These are phyloP conservation scores for Talaromyces sp. DNA, from an alignment of 2,329 filamentous ascomycete genomes.

Conservation along the genomic window DNA sequence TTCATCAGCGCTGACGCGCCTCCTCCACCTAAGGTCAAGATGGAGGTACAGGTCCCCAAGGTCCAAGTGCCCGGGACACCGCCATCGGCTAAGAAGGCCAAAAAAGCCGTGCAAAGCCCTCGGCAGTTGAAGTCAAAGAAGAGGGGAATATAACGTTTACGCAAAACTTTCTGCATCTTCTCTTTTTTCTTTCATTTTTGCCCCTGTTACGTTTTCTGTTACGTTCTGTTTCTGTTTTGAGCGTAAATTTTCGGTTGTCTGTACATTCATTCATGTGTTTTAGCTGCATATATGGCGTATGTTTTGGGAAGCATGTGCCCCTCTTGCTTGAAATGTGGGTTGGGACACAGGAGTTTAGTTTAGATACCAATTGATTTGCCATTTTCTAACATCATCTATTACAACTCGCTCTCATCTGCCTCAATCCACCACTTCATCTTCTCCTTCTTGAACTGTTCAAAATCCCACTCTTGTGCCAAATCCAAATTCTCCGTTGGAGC, in stretches of 20 bases:
- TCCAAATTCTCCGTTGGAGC: constrained; percentile 53
- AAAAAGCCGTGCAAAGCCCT: constrained; percentile 2
- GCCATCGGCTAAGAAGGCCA: constrained; percentile 9
- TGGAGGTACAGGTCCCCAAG: constrained; percentile 18
- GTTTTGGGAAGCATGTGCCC: background rate
- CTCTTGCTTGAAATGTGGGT: background rate
- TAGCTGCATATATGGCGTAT: background rate
- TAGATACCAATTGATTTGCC: background rate
- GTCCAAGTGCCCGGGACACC: constrained; percentile 23
- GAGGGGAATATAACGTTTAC: background rate
- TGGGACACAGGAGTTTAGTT: background rate
- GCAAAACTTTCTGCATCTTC: background rate
- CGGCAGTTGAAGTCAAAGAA: constrained; percentile 7
- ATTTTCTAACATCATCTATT: background rate
- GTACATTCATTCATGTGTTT: background rate
- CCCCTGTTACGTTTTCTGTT: background rate
- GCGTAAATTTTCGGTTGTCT: background rate
- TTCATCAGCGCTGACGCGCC: background rate
- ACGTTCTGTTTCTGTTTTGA: background rate
- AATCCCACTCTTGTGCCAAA: constrained; percentile 73
- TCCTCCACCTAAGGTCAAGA: background rate
- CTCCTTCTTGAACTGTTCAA: constrained; percentile 72
- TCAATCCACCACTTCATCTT: constrained; percentile 63
- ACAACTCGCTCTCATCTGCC: constrained; percentile 40
- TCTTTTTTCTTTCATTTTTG: background rate